Base-by-base conservation (phyloP, 306 rosid species). In the Spatholobus suberectus region DNA sequence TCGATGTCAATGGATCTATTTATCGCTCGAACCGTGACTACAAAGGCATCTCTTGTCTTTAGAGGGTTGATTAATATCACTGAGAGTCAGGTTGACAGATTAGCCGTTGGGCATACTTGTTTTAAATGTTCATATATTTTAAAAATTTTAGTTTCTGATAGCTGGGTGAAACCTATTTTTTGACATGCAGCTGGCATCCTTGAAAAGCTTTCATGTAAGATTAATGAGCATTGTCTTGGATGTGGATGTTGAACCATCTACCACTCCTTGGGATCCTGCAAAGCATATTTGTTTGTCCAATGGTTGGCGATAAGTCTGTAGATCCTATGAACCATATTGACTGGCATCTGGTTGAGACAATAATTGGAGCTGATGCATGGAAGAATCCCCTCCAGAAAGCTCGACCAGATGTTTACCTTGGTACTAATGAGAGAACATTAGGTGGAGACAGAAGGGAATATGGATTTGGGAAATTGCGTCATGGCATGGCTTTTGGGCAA, bases 1-100 rank as follows among this genome's bases (percentile, higher is more conserved):
- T 96, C 99, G 99, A 96, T 96, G 99, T 88, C 97, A 71, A 94
- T 96, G 99, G 98, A 96, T 92, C 98, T 96, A 89, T 96, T 94
- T 96, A 91, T 94, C 84, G 98, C 98, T 75, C 96, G 98, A 87
- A 94, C 98, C 76, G 94, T 96, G 94, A 96, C 97, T 83, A 92
- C 95, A 85, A 92, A 91, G 94, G 93, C 97, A 81, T 94, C 99
- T 84, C 94, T 96, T 89, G 92, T 89, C 93, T 96, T 89, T 89
- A 91, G 85, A 88, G 98, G 96, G 76, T 86, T 87, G 27, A 90
- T 90, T 75, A 89, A 74, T 86, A 90, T 96, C 73, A 87, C 90
- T 37, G 97, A 94, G 87, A 94, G 84, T 85, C 97, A 94, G 99
- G 99, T 96, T 47, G 70, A 11, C 61, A 68, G 24, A 58, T 83